Evolutionary conservation across 2,329 filamentous ascomycete species (phyloP).

Genomic region (Boeremia exigua): DNA sequence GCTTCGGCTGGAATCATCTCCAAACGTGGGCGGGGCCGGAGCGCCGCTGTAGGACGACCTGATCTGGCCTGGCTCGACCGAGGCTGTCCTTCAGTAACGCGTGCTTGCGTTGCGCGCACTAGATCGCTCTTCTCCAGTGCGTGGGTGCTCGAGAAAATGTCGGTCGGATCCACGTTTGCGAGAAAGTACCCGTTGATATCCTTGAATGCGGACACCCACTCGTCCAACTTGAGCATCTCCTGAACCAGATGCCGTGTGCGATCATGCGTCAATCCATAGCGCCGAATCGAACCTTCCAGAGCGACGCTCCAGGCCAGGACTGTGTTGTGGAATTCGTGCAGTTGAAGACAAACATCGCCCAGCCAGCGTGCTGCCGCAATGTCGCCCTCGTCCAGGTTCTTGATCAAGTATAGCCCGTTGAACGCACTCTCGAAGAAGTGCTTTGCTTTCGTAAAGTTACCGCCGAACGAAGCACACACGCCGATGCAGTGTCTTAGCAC

Average conservation of each 20-base stretch:
- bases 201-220: constrained; percentile 24
- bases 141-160: constrained; percentile 32
- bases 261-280: constrained; percentile 23
- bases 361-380: constrained; percentile 44
- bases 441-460: constrained; percentile 39
- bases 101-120: constrained; percentile 17
- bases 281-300: constrained; percentile 30
- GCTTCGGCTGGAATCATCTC: constrained; percentile 24
- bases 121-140: constrained; percentile 31
- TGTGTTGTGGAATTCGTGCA: constrained; percentile 36
- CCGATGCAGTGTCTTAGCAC: constrained; percentile 38
- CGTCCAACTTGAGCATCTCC: constrained; percentile 32
- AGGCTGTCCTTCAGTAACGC: constrained; percentile 8
- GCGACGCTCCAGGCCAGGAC: constrained; percentile 39
- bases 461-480: constrained; percentile 33
- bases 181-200: constrained; percentile 24
- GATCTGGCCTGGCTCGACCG: neutral
- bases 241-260: constrained; percentile 23
- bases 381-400: constrained; percentile 38
- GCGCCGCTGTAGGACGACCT: neutral
- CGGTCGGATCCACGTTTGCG: constrained; percentile 30
- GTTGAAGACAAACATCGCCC: constrained; percentile 40
- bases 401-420: constrained; percentile 28
- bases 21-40: constrained; percentile 11
- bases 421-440: constrained; percentile 37